Evolutionary conservation across 2,329 filamentous ascomycete genomes (phyloP).

Genomic region (Fonsecaea multimorphosa): DNA sequence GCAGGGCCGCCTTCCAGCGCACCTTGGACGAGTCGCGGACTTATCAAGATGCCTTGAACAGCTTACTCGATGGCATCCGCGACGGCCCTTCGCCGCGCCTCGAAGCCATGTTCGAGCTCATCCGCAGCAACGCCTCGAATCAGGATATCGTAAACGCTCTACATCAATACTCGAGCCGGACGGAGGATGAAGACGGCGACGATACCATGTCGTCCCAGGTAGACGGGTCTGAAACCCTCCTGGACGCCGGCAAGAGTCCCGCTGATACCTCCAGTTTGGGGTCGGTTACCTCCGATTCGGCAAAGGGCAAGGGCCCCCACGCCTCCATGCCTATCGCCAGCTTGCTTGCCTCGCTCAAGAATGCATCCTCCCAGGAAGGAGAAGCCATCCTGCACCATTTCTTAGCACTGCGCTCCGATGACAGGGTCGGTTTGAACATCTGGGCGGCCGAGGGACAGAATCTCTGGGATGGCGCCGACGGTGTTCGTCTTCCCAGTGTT

Average conservation of each 20-base stretch:
- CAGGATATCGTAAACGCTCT: constrained; percentile 21
- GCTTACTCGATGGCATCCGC: constrained; percentile 28
- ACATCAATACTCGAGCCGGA: constrained; percentile 5
- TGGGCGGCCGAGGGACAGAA: constrained; percentile 12
- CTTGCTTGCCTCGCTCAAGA: constrained; percentile 20
- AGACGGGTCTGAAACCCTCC: not conserved
- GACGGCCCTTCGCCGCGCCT: constrained; percentile 28
- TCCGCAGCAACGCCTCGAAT: constrained; percentile 22
- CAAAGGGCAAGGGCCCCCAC: constrained; percentile 3
- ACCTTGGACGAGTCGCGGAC: constrained; percentile 34
- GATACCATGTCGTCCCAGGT: constrained; percentile 12
- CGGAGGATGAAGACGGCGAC: constrained; percentile 22
- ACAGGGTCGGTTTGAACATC: constrained; percentile 2
- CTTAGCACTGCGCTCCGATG: constrained; percentile 9
- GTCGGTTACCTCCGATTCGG: not conserved
- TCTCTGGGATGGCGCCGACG: not conserved
- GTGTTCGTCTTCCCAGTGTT: not conserved
- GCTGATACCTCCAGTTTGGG: constrained; percentile 7
- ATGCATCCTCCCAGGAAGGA: constrained; percentile 13
- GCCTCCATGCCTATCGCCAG: not conserved
- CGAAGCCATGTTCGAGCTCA: constrained; percentile 19
- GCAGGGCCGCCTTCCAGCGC: constrained; percentile 33
- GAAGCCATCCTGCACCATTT: constrained; percentile 25
- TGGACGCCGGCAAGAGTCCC: constrained; percentile 2
- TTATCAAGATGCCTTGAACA: constrained; percentile 31